Conservation (phyloP, 2,329 filamentous ascomycete species). For the Fusarium multiceps region DNA sequence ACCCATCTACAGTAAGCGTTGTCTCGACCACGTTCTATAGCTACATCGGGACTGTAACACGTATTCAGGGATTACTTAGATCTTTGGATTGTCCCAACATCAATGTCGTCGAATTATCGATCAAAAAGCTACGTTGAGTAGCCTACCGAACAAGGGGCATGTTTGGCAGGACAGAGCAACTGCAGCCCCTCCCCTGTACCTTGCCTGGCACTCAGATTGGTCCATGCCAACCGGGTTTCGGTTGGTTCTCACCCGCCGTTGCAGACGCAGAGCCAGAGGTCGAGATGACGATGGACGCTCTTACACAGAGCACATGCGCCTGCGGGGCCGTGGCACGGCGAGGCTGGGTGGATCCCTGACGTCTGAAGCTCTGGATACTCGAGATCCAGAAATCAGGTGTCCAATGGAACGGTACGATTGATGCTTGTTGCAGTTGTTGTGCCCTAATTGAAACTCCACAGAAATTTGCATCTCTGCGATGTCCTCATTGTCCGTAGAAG, state of each 20-base stretch:
- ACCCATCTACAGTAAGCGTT: neutral
- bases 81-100: constrained; percentile 25
- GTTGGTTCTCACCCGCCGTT: constrained; percentile 32
- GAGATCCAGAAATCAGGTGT: constrained; percentile 35
- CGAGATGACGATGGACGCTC: constrained; percentile 42
- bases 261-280: constrained; percentile 18
- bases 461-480: constrained; percentile 4
- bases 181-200: constrained; percentile 9
- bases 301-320: constrained; percentile 39
- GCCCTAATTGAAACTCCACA: constrained; percentile 48
- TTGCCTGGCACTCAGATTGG: constrained; percentile 36
- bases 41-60: constrained; percentile 3
- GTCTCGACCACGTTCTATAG: neutral
- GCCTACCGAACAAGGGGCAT: constrained; percentile 30
- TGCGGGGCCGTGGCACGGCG: constrained; percentile 45
- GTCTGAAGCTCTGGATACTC: constrained; percentile 38
- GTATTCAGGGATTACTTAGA: constrained; percentile 33
- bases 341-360: constrained; percentile 44
- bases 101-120: constrained; percentile 36
- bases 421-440: constrained; percentile 38
- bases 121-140: constrained; percentile 37
- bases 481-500: neutral
- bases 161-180: constrained; percentile 22
- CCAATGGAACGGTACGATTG: constrained; percentile 45
- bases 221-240: constrained; percentile 30